Evolutionary conservation across 2,329 filamentous ascomycete genomes (phyloP).

Genomic region (Fusarium keratoplasticum): DNA sequence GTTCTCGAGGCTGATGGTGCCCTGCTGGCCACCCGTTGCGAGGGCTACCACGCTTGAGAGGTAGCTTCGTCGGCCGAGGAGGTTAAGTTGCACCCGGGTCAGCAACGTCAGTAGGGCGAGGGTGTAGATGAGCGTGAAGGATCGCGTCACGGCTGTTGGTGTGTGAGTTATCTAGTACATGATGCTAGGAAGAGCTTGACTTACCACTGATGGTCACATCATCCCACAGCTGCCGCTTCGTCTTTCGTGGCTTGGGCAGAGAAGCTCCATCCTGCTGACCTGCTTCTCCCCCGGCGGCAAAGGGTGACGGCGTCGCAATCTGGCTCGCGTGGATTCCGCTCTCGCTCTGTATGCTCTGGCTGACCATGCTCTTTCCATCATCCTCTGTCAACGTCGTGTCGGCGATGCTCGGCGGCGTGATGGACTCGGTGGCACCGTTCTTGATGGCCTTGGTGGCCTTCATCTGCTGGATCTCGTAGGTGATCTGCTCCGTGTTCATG

Average conservation of each 20-base stretch:
- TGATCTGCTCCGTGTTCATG: slow-evolving; percentile 91
- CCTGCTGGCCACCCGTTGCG: slow-evolving; percentile 78
- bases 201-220: slow-evolving; percentile 95
- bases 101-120: slow-evolving; percentile 89
- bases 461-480: slow-evolving; percentile 93
- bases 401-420: slow-evolving; percentile 70
- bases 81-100: slow-evolving; percentile 95
- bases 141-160: slow-evolving; percentile 81
- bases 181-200: slow-evolving; percentile 47
- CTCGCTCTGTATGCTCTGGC: slow-evolving; percentile 80
- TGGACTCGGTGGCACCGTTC: slow-evolving; percentile 64
- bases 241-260: slow-evolving; percentile 70
- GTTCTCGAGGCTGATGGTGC: slow-evolving; percentile 90
- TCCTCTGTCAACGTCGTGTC: slow-evolving; percentile 85
- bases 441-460: slow-evolving; percentile 76
- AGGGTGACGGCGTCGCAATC: slow-evolving; percentile 66
- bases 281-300: slow-evolving; percentile 53
- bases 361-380: slow-evolving; percentile 80
- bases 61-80: slow-evolving; percentile 94
- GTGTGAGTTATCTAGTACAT: slow-evolving; percentile 15
- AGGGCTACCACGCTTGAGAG: slow-evolving; percentile 94
- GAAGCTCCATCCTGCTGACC: slow-evolving; percentile 53
- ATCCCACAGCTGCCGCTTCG: slow-evolving; percentile 95
- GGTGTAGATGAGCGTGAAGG: slow-evolving; percentile 93
- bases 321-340: slow-evolving; percentile 88